Base-by-base conservation (phyloP, 2,329 filamentous ascomycete species). In the Colletotrichum horii region DNA sequence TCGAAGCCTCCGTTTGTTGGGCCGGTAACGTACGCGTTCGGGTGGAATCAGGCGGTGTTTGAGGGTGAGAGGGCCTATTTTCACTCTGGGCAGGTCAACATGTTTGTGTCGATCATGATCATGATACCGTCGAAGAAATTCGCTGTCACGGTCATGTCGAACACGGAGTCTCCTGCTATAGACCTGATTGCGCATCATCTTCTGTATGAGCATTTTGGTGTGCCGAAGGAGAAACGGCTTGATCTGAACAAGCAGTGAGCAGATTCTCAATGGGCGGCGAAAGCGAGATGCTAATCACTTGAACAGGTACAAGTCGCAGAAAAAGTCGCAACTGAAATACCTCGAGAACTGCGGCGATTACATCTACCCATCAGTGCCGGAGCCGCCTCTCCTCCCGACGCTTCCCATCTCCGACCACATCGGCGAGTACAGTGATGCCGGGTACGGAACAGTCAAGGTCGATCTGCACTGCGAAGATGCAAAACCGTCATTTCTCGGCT, bases 381-480 rank as follows among this genome's bases (percentile, higher is more conserved):
- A 56, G 22, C 70, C 75, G 32, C 81, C 83, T 7, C 80, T 85
- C 4, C 77, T 81, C 6, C 82, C 84, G 5, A 80, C 82, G 4
- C 79, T 84, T n/a, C 84, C 85, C 78, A 83, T 87, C 80, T 82
- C 84, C 71, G 83, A 84, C 66, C 86, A 86, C 66, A 81, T 84
- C 12, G 85, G 85, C 68, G 82, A 84, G 67, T 87, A 86, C 78
- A 82, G 83, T 74, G 83, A 87, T 79, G 65, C 70, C 1, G 78
- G 79, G 16, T 81, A 80, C 24, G 79, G 79, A 1, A 74, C 72
- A 16, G 43, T 80, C 30, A 66, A 71, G 11, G 66, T 80, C 6
- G 73, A 73, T 7, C 36, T 77, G 6, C 34, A 73, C 11, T 81
- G 80, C 26, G 56, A 74, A 12, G 32, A 69, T 8, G 52, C 26